Percentiles rank a stretch among this genome's conserved stretches.
These are phyloP conservation scores for Crithidia bombi DNA, from an alignment of 208 protist species.

Conservation along the genomic window DNA sequence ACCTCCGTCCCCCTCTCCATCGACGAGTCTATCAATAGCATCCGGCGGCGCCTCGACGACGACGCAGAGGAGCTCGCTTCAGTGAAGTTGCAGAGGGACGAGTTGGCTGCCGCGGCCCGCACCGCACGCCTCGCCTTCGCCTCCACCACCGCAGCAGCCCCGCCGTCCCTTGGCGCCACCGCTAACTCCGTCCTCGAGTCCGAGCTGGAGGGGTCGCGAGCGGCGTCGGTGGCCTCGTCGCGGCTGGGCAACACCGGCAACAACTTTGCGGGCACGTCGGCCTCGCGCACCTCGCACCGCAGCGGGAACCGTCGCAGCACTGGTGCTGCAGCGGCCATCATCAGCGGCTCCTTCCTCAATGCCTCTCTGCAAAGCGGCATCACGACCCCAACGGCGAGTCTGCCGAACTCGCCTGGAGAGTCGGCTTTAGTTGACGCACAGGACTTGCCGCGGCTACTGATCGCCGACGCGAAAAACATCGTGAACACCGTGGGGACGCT, in stretches of 20 bases:
- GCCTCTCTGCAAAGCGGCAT: background rate
- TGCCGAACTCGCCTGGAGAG: slow-evolving; percentile 5
- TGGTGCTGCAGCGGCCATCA: slow-evolving; percentile 3
- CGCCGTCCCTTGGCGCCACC: background rate
- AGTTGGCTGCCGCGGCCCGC: slow-evolving; percentile 14
- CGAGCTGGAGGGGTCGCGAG: slow-evolving; percentile 10
- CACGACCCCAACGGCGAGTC: background rate
- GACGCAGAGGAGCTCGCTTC: slow-evolving; percentile 4
- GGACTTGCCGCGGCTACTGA: slow-evolving; percentile 15
- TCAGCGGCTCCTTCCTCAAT: background rate
- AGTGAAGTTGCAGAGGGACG: slow-evolving; percentile 26
- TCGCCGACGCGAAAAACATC: slow-evolving; percentile 20
- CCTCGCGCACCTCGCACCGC: background rate
- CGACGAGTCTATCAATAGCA: background rate
- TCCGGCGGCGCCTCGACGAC: slow-evolving; percentile 9
- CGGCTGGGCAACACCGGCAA: background rate
- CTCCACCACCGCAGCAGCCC: too few species aligned
- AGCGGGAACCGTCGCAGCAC: background rate
- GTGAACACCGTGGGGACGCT: slow-evolving; percentile 10
- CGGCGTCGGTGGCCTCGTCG: background rate
- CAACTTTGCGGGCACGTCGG: background rate
- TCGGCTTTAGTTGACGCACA: background rate
- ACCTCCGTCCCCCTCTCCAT: slow-evolving; percentile 11
- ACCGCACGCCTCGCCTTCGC: slow-evolving; percentile 7
- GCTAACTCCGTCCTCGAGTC: background rate